A percentile compares a stretch with the other conserved stretches of the same genome.
phyloP scores from a whole-genome alignment of 495 filamentous ascomycete genomes.

The Penicillium lividum region DNA sequence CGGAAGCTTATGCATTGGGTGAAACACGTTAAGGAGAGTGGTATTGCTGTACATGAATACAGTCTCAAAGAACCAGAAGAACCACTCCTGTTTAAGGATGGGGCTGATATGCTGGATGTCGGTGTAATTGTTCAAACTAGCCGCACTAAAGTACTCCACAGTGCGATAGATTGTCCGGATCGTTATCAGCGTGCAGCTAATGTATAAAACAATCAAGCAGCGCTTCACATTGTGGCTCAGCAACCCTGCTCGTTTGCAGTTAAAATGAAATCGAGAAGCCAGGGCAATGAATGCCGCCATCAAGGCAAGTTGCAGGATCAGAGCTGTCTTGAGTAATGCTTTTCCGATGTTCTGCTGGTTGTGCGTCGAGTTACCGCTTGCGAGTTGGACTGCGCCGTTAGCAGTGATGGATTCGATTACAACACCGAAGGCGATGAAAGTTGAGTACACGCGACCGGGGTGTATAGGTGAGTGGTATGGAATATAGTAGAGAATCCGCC shows the following conservation, averaged over 20 bases:
- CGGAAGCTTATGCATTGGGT: conserved; percentile 63
- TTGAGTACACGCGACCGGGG: conserved; percentile 72
- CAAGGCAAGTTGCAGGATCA: conserved; percentile 68
- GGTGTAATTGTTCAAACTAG: conserved; percentile 32
- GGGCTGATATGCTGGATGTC: conserved; percentile 49
- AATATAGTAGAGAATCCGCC: conserved; percentile 75
- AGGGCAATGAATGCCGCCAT: conserved; percentile 62
- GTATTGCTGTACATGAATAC: conserved; percentile 64
- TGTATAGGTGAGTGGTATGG: conserved; percentile 77
- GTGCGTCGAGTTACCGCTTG: conserved; percentile 47
- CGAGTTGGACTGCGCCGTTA: conserved; percentile 63
- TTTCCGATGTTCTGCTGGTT: conserved; percentile 53
- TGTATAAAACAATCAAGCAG: conserved; percentile 61
- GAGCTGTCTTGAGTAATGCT: conserved; percentile 61
- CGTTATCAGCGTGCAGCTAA: conserved; percentile 59
- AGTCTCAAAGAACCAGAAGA: conserved; percentile 72
- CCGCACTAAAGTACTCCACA: conserved; percentile 60
- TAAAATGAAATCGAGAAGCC: conserved; percentile 58
- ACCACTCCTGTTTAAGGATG: conserved; percentile 66
- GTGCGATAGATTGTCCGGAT: conserved; percentile 67
- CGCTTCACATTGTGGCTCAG: conserved; percentile 56
- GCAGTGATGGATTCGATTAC: conserved; percentile 68
- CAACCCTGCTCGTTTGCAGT: conserved; percentile 55
- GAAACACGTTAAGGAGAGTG: conserved; percentile 60
- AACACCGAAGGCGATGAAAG: conserved; percentile 66